Evolutionary conservation across 768 basidiomycete species (phyloP).

Genomic region (Phanerochaete sordida): DNA sequence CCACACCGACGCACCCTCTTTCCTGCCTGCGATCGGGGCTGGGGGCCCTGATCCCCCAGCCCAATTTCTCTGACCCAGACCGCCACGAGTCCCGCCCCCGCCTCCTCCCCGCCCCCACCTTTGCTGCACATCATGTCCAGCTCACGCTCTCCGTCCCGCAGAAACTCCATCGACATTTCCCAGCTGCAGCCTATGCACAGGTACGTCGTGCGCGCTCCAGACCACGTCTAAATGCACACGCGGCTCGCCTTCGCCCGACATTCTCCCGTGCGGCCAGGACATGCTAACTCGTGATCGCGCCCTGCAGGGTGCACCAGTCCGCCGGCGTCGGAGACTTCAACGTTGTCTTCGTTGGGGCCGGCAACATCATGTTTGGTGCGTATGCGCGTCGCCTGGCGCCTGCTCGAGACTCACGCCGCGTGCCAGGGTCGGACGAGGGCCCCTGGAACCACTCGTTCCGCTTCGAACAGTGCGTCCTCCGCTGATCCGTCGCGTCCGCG

Average conservation of each 20-base stretch:
- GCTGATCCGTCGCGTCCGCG: neutral
- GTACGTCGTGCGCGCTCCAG: constrained; percentile 32
- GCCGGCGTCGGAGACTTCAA: constrained; percentile 72
- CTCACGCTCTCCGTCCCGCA: constrained; percentile 38
- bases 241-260: neutral
- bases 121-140: neutral
- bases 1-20: neutral
- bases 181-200: constrained; percentile 78
- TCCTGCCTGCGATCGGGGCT: neutral
- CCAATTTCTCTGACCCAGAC: neutral
- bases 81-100: constrained; percentile 7
- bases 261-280: neutral
- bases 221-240: neutral
- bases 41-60: neutral
- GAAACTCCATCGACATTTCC: constrained; percentile 74
- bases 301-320: constrained; percentile 9
- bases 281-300: neutral
- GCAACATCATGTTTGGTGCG: constrained; percentile 96
- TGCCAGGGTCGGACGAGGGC: constrained; percentile 76
- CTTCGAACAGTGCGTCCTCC: constrained; percentile 68
- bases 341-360: constrained; percentile 92
- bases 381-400: neutral
- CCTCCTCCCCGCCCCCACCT: neutral
- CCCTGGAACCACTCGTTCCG: constrained; percentile 96
- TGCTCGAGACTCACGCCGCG: neutral